phyloP scores from a whole-genome alignment of 2,329 filamentous ascomycete species.

The Aspergillus fructus region DNA sequence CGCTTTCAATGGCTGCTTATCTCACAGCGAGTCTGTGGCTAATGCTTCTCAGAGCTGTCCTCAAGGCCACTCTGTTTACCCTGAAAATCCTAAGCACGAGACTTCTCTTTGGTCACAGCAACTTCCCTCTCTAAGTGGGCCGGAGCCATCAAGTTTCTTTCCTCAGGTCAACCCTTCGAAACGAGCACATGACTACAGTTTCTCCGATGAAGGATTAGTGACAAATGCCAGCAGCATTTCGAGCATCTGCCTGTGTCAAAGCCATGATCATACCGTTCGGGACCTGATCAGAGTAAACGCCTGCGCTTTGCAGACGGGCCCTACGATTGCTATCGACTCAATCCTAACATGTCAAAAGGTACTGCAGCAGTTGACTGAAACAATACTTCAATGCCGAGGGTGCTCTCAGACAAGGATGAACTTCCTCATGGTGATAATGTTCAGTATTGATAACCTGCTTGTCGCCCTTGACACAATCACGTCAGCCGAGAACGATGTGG shows the following conservation, averaged over 20 bases:
- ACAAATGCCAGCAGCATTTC: background rate
- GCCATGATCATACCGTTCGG: constrained; percentile 23
- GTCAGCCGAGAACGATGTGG: constrained; percentile 12
- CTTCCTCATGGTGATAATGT: constrained; percentile 30
- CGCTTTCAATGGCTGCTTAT: background rate
- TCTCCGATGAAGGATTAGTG: constrained; percentile 3
- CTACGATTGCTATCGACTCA: constrained; percentile 25
- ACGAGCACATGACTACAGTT: constrained; percentile 1
- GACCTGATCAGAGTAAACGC: constrained; percentile 25
- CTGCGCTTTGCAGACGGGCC: constrained; percentile 16
- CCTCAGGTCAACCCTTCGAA: constrained; percentile 1
- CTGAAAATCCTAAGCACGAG: constrained; percentile 11
- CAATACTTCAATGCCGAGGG: constrained; percentile 28
- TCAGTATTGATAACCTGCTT: constrained; percentile 31
- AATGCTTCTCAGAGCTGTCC: background rate
- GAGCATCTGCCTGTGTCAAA: constrained; percentile 21
- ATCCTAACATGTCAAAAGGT: constrained; percentile 28
- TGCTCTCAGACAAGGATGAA: constrained; percentile 26
- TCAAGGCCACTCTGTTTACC: background rate
- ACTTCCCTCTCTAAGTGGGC: background rate
- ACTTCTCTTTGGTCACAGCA: constrained; percentile 10
- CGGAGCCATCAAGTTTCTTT: background rate
- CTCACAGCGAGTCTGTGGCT: background rate
- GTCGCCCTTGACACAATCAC: constrained; percentile 25
- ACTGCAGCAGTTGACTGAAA: constrained; percentile 28